These are phyloP conservation scores for Ophiostoma montium DNA, from an alignment of 2,329 filamentous ascomycete species.

Conservation along the genomic window DNA sequence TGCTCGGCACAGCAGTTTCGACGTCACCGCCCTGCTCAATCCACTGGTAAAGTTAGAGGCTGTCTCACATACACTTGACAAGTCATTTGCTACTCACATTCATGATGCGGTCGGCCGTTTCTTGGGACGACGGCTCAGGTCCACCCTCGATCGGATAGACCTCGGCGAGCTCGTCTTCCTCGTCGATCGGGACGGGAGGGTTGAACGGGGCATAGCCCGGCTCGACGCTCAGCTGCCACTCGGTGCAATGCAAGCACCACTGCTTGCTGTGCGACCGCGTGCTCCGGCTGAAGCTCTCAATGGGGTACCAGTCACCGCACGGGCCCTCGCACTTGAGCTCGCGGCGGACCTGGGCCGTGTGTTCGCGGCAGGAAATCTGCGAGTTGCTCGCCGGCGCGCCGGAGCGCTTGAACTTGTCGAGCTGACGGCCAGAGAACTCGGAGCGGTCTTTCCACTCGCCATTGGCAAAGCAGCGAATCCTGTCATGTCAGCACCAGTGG, in stretches of 20 bases:
- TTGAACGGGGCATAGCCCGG: slow-evolving; percentile 15
- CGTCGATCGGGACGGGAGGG: slow-evolving; percentile 10
- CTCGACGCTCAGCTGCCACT: slow-evolving; percentile 18
- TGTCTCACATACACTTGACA: too few relatives aligned
- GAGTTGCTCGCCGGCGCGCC: neutral
- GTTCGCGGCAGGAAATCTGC: slow-evolving; percentile 18
- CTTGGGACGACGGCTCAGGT: neutral
- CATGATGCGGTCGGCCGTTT: neutral
- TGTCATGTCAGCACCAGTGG: slow-evolving; percentile 4
- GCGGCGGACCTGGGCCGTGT: slow-evolving; percentile 12
- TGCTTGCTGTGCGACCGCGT: slow-evolving; percentile 19
- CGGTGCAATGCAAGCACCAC: slow-evolving; percentile 23
- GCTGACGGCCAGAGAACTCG: slow-evolving; percentile 20
- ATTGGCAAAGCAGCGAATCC: slow-evolving; percentile 19
- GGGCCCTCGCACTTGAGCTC: slow-evolving; percentile 20
- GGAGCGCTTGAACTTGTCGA: slow-evolving; percentile 16
- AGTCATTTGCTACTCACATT: neutral
- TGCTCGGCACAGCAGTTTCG: slow-evolving; percentile 3
- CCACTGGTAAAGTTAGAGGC: slow-evolving; percentile 9
- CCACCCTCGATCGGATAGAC: neutral
- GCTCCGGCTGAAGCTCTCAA: slow-evolving; percentile 21
- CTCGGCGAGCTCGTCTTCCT: slow-evolving; percentile 5
- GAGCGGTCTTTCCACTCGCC: slow-evolving; percentile 18
- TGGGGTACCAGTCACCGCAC: slow-evolving; percentile 17
- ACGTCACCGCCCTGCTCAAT: slow-evolving; percentile 10